Percentiles rank a stretch among this genome's conserved stretches.
These are phyloP conservation scores for Beauveria pseudobassiana DNA, from an alignment of 2,329 filamentous ascomycete species.

Conservation along the genomic window DNA sequence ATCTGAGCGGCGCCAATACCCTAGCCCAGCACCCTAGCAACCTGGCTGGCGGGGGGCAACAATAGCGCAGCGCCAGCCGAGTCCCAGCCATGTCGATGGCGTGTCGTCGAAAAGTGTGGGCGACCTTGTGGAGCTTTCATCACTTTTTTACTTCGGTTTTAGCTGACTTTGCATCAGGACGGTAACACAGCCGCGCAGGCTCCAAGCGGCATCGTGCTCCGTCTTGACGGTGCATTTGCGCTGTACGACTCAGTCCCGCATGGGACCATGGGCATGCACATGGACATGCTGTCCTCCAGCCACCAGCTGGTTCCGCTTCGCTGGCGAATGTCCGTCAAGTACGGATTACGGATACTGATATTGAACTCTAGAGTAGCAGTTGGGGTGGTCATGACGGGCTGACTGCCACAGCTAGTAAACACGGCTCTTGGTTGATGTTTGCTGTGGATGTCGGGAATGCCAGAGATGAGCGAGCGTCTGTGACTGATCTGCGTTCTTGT, in stretches of 20 bases:
- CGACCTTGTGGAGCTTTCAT: constrained; percentile 5
- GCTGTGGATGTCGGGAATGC: constrained; percentile 2
- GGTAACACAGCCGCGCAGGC: constrained; percentile 1
- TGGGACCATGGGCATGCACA: background rate
- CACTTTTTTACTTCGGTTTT: background rate
- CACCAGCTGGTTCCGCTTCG: background rate
- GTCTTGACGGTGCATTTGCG: background rate
- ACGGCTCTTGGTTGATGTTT: background rate
- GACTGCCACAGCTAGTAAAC: background rate
- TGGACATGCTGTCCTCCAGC: background rate
- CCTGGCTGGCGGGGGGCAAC: background rate
- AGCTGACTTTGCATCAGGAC: constrained; percentile 3
- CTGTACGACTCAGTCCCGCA: background rate
- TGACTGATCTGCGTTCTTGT: background rate
- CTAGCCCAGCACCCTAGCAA: background rate
- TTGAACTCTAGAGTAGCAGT: background rate
- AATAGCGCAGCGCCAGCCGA: constrained; percentile 11
- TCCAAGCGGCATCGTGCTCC: background rate
- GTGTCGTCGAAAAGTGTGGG: constrained; percentile 7
- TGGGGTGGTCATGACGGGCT: background rate
- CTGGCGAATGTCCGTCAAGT: background rate
- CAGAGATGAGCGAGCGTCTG: background rate
- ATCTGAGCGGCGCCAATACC: constrained; percentile 9
- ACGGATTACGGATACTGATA: no score
- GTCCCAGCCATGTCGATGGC: constrained; percentile 3